phyloP scores from a whole-genome alignment of 106 monocot genomes.

The Gastrodia elata region DNA sequence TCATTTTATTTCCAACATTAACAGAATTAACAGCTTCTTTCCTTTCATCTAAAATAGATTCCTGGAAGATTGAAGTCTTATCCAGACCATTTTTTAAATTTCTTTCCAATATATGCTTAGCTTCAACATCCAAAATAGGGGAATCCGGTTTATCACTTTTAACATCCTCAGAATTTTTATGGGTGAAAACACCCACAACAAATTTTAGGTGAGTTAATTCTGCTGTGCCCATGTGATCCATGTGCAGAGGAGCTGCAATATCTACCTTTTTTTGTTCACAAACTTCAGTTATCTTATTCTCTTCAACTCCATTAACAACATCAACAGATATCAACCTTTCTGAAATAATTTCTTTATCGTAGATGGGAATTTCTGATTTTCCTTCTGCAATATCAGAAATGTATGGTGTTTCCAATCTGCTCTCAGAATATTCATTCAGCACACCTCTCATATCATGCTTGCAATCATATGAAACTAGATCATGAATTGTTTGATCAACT shows the following conservation, averaged over 20 bases:
- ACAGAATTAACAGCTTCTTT: not conserved
- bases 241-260: conserved; percentile 7
- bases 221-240: conserved; percentile 19
- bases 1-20: conserved; percentile 8
- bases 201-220: conserved; percentile 11
- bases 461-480: not conserved
- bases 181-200: conserved; percentile 5
- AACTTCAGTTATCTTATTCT: conserved; percentile 33
- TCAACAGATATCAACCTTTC: conserved; percentile 22
- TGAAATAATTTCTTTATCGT: conserved; percentile 23
- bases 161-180: not conserved
- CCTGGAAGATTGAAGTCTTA: not conserved
- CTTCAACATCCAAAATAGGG: conserved; percentile 13
- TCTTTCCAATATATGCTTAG: conserved; percentile 5
- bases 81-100: not conserved
- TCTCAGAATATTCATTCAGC: conserved; percentile 12
- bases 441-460: not conserved
- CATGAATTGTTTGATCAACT: not conserved
- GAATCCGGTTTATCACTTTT: conserved; percentile 3
- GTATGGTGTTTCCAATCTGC: conserved; percentile 10
- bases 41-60: conserved; percentile 1
- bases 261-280: conserved; percentile 14
- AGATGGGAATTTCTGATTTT: conserved; percentile 1
- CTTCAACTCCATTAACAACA: conserved; percentile 23
- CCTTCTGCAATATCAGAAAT: not conserved